Percentiles rank a stretch among this genome's conserved stretches.
These are phyloP conservation scores for Alternaria longipes DNA, from an alignment of 2,329 filamentous ascomycete genomes.

Conservation along the genomic window DNA sequence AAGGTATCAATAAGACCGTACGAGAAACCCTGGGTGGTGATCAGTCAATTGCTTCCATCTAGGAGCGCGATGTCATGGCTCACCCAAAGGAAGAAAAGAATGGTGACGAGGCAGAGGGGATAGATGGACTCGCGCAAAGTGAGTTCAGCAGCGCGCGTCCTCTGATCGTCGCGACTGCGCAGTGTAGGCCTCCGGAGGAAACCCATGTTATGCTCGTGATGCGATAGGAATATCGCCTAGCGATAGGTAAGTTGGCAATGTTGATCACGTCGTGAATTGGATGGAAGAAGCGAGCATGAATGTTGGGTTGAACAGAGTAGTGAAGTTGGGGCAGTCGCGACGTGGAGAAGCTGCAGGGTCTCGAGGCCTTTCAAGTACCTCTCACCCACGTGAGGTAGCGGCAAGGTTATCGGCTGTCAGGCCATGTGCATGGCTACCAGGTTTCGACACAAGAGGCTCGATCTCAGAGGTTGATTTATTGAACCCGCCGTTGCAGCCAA, in stretches of 20 bases:
- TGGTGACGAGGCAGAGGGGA: constrained; percentile 71
- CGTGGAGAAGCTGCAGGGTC: not conserved
- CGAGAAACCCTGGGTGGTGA: constrained; percentile 56
- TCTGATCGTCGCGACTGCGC: constrained; percentile 51
- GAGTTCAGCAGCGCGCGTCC: constrained; percentile 67
- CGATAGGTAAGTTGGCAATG: not conserved
- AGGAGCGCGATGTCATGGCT: not conserved
- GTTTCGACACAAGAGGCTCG: constrained; percentile 9
- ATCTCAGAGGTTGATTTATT: constrained; percentile 18
- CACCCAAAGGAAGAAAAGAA: constrained; percentile 72
- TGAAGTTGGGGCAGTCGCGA: not conserved
- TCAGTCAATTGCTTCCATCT: not conserved
- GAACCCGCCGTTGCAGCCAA: constrained; percentile 27
- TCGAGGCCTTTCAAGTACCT: constrained; percentile 20
- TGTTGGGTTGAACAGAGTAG: not conserved
- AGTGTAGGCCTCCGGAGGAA: constrained; percentile 45
- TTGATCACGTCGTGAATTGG: not conserved
- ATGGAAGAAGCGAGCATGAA: not conserved
- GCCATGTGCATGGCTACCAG: constrained; percentile 21
- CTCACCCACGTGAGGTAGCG: constrained; percentile 2
- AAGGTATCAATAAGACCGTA: constrained; percentile 67
- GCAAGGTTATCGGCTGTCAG: not conserved
- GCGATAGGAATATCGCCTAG: constrained; percentile 1
- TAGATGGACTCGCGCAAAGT: constrained; percentile 73
- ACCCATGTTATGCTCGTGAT: constrained; percentile 29